A percentile compares a stretch with the other conserved stretches of the same genome.
Evolutionary conservation across 108 stramenopile species (phyloP).

Genomic region (Chaetoceros muelleri): DNA sequence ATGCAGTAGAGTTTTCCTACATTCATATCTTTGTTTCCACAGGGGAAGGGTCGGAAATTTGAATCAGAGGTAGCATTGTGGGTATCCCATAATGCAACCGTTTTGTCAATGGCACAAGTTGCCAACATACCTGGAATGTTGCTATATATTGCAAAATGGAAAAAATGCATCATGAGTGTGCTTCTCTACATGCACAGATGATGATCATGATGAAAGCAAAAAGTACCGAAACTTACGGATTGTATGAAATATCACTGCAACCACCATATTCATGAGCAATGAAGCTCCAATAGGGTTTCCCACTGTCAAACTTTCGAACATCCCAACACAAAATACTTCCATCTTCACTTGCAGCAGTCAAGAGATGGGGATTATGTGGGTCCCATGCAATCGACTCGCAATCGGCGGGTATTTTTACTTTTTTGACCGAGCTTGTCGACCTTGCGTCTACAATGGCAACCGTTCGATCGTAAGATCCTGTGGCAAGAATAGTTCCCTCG

Average conservation of each 20-base stretch:
- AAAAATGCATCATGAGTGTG: slow-evolving; percentile 5
- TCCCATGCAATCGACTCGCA: slow-evolving; percentile 88
- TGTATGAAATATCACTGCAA: slow-evolving; percentile 78
- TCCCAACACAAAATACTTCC: slow-evolving; percentile 87
- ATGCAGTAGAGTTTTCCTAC: slow-evolving; percentile 84
- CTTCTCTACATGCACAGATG: background rate
- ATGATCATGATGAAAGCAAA: background rate
- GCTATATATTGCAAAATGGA: slow-evolving; percentile 13
- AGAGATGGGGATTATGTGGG: slow-evolving; percentile 60
- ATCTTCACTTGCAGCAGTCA: slow-evolving; percentile 86
- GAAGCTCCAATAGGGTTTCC: slow-evolving; percentile 72
- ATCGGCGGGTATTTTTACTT: slow-evolving; percentile 56
- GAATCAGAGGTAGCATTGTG: slow-evolving; percentile 16
- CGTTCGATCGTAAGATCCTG: slow-evolving; percentile 85
- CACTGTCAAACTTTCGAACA: slow-evolving; percentile 76
- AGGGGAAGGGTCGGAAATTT: slow-evolving; percentile 32
- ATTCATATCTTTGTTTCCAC: slow-evolving; percentile 77
- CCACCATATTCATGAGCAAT: slow-evolving; percentile 84
- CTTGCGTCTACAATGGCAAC: slow-evolving; percentile 82
- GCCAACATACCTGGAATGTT: slow-evolving; percentile 82
- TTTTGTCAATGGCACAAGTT: slow-evolving; percentile 84
- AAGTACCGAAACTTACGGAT: slow-evolving; percentile 30
- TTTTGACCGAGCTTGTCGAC: slow-evolving; percentile 32
- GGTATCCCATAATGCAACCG: slow-evolving; percentile 91
- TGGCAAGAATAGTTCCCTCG: slow-evolving; percentile 87